Percentiles rank a stretch among this genome's conserved stretches.
These are phyloP conservation scores for Euphorbia pulcherrima DNA, from an alignment of 345 rosid genomes.

Conservation along the genomic window DNA sequence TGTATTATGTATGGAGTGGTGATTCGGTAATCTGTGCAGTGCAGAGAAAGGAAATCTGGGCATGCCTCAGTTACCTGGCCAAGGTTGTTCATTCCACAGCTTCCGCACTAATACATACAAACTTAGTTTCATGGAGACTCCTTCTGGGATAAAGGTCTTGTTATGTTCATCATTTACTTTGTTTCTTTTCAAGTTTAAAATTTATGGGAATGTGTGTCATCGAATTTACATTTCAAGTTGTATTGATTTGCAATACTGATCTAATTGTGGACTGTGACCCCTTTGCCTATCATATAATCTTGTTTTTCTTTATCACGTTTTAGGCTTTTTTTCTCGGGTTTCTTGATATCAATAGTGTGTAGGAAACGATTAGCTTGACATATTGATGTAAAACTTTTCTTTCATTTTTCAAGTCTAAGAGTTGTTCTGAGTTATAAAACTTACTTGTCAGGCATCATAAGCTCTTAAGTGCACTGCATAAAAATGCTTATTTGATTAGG, in stretches of 20 bases:
- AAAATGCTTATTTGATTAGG: too few species aligned
- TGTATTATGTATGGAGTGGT: background rate
- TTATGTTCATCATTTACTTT: conserved; percentile 10
- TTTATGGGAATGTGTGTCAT: background rate
- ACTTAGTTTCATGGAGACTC: conserved; percentile 93
- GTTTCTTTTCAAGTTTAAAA: background rate
- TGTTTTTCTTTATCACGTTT: too few species aligned
- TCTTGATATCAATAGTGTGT: too few species aligned
- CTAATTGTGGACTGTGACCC: background rate
- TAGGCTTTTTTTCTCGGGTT: background rate
- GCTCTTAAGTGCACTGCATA: too few species aligned
- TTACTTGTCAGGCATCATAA: too few species aligned
- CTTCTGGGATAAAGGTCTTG: conserved; percentile 86
- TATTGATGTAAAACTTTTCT: too few species aligned
- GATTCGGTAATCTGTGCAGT: conserved; percentile 24
- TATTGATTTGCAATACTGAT: too few species aligned
- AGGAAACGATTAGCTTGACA: too few species aligned
- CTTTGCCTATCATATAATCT: background rate
- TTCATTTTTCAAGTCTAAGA: too few species aligned
- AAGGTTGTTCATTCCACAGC: conserved; percentile 93
- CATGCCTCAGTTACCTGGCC: conserved; percentile 87
- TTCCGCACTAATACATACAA: conserved; percentile 89
- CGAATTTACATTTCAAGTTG: too few species aligned
- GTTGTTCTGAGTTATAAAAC: too few species aligned
- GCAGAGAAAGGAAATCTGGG: conserved; percentile 76